Base-by-base conservation (phyloP, 441 rosid species). In the Euphorbia celastroides region DNA sequence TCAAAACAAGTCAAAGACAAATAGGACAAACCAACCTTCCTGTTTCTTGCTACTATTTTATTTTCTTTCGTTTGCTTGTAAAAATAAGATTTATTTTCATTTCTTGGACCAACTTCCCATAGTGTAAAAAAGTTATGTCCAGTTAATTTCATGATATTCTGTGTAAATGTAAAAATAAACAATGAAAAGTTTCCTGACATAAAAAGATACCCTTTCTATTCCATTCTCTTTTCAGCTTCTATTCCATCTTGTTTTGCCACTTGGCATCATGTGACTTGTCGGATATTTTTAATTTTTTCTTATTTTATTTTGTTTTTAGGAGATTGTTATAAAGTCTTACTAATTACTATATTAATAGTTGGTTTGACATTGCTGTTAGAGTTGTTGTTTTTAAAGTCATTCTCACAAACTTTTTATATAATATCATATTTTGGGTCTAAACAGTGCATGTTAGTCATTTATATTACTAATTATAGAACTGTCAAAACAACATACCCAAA, bases 181-280 rank as follows among this genome's bases (percentile, higher is more conserved):
- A 50, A 50, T 17, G 5, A n/a, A 4, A 50, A 36, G 55, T 19
- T 50, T 50, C 25, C 55, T 50, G 25, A 50, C 55, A 70, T 69
- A 76, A 51, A 69, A 78, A 75, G 68, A 67, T 44, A 20, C 67
- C 16, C 55, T 68, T 75, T 78, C 73, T 70, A 51, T 79, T 78
- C 78, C 75, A 71, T 73, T 64, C 69, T 14, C n/a, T 28, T 32
- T 41, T 48, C 46, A 31, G 38, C 64, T 70, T 60, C 69, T 65
- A 69, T 69, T 69, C 67, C 61, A 61, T 69, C 56, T 62, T 61
- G 17, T 62, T 20, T 56, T 26, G 30, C 54, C 52, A 25, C 61
- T 19, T 55, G 17, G 25, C 25, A 48, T 17, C 60, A 65, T 5
- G 26, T 57, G 17, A 57, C 63, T 7, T 41, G 30, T 28, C 62